These are phyloP conservation scores for Camelina laxa DNA, from an alignment of 345 rosid species.

Conservation along the genomic window DNA sequence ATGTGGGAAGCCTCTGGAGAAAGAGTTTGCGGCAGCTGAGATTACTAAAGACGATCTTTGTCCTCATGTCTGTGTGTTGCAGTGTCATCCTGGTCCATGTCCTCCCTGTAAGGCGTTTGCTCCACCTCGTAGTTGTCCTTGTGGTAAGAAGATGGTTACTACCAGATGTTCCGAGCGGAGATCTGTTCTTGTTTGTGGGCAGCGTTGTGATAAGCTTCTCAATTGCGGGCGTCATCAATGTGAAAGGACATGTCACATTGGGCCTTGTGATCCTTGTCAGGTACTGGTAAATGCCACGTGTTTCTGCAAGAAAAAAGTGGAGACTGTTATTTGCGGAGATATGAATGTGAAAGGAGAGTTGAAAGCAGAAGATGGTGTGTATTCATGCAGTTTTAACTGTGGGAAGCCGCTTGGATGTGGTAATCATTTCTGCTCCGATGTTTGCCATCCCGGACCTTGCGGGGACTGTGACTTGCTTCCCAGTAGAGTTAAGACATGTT, in stretches of 20 bases:
- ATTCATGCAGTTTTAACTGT: slow-evolving; percentile 69
- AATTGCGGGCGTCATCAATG: slow-evolving; percentile 80
- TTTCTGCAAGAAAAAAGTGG: slow-evolving; percentile 78
- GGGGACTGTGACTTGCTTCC: slow-evolving; percentile 78
- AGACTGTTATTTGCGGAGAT: slow-evolving; percentile 79
- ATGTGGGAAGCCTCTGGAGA: slow-evolving; percentile 91
- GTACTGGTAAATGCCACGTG: slow-evolving; percentile 71
- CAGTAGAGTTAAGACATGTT: slow-evolving; percentile 66
- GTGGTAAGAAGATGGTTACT: slow-evolving; percentile 79
- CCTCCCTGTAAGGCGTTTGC: slow-evolving; percentile 98
- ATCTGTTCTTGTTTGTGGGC: slow-evolving; percentile 77
- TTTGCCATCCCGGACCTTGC: slow-evolving; percentile 89
- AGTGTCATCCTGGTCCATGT: slow-evolving; percentile 98
- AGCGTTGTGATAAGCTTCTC: slow-evolving; percentile 75
- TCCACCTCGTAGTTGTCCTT: slow-evolving; percentile 78
- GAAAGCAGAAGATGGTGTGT: slow-evolving; percentile 73
- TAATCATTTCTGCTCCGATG: slow-evolving; percentile 66
- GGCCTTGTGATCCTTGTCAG: slow-evolving; percentile 81
- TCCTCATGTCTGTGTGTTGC: slow-evolving; percentile 93
- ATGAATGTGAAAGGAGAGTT: slow-evolving; percentile 85
- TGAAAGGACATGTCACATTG: slow-evolving; percentile 74
- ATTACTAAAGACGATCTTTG: slow-evolving; percentile 65
- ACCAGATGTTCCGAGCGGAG: slow-evolving; percentile 89
- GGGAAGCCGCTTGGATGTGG: slow-evolving; percentile 70
- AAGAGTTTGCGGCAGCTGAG: slow-evolving; percentile 45